These are phyloP conservation scores for Botrytis cinerea DNA, from an alignment of 2,329 filamentous ascomycete species.

Conservation along the genomic window DNA sequence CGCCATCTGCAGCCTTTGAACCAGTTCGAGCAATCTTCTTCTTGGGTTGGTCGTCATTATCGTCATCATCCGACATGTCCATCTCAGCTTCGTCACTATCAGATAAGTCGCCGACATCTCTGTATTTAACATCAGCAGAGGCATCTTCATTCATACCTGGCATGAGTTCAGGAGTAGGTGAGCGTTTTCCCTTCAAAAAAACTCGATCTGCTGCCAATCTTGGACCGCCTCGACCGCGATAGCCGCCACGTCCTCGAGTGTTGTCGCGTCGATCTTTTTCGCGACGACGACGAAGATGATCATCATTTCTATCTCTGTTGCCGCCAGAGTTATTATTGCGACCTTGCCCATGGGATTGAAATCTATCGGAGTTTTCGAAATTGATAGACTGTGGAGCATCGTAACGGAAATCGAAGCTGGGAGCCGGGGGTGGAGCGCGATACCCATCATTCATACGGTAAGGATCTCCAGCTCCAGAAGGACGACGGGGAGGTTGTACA, in stretches of 20 bases:
- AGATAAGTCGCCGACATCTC: slow-evolving; percentile 58
- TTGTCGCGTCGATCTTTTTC: slow-evolving; percentile 7
- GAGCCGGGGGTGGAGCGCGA: slow-evolving; percentile 25
- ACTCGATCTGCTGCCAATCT: slow-evolving; percentile 41
- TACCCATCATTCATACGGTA: slow-evolving; percentile 23
- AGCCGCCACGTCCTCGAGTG: slow-evolving; percentile 32
- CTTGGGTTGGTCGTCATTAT: slow-evolving; percentile 44
- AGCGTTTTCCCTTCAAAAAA: slow-evolving; percentile 42
- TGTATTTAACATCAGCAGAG: slow-evolving; percentile 50
- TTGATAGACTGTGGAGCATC: slow-evolving; percentile 40
- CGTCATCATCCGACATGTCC: slow-evolving; percentile 57
- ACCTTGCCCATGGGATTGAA: slow-evolving; percentile 34
- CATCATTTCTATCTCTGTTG: slow-evolving; percentile 20
- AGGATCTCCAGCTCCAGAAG: slow-evolving; percentile 9
- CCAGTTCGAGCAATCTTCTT: slow-evolving; percentile 48
- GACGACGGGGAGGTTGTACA: slow-evolving; percentile 29
- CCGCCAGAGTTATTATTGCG: slow-evolving; percentile 26
- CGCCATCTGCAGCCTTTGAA: slow-evolving; percentile 45
- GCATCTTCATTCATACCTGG: slow-evolving; percentile 41
- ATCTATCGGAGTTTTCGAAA: slow-evolving; percentile 32
- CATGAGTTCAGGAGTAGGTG: slow-evolving; percentile 43
- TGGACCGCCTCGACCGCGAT: slow-evolving; percentile 37
- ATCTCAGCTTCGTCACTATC: slow-evolving; percentile 63
- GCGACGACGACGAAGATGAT: slow-evolving; percentile 8
- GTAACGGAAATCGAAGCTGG: slow-evolving; percentile 39